Conservation (phyloP, 2,329 filamentous ascomycete species). For the Esteya vermicola region DNA sequence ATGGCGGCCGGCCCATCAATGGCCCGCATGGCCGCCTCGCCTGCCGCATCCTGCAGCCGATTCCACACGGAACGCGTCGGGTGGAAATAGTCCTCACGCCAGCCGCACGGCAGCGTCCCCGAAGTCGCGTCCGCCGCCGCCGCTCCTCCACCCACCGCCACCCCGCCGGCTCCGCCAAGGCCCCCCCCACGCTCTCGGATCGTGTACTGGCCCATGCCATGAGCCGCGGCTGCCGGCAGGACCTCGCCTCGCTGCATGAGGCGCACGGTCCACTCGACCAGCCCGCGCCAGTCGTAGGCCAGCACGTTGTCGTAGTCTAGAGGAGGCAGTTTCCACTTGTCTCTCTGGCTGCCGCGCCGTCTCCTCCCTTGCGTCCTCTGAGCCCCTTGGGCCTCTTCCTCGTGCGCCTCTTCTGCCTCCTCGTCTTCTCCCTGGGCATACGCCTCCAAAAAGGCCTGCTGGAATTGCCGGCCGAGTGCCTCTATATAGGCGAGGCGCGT, state of each 20-base stretch:
- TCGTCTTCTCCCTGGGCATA: slow-evolving; percentile 51
- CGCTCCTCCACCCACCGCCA: not conserved
- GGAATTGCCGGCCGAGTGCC: slow-evolving; percentile 47
- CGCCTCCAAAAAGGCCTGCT: slow-evolving; percentile 48
- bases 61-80: slow-evolving; percentile 38
- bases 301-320: slow-evolving; percentile 50
- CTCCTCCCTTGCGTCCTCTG: too few species aligned
- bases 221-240: slow-evolving; percentile 31
- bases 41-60: slow-evolving; percentile 39
- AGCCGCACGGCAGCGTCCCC: slow-evolving; percentile 17
- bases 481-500: slow-evolving; percentile 38
- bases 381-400: too few species aligned
- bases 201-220: slow-evolving; percentile 27
- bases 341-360: too few species aligned
- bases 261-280: slow-evolving; percentile 53
- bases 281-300: slow-evolving; percentile 51
- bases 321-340: slow-evolving; percentile 38
- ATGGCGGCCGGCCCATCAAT: slow-evolving; percentile 9
- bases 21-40: slow-evolving; percentile 27
- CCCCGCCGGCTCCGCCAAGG: not conserved
- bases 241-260: slow-evolving; percentile 28
- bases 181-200: slow-evolving; percentile 15
- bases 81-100: slow-evolving; percentile 44
- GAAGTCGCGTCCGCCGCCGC: not conserved
- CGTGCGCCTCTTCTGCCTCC: too few species aligned